phyloP scores from a whole-genome alignment of 1,139 yeast genomes.

The Zhuliangozyma blackwelliae region DNA sequence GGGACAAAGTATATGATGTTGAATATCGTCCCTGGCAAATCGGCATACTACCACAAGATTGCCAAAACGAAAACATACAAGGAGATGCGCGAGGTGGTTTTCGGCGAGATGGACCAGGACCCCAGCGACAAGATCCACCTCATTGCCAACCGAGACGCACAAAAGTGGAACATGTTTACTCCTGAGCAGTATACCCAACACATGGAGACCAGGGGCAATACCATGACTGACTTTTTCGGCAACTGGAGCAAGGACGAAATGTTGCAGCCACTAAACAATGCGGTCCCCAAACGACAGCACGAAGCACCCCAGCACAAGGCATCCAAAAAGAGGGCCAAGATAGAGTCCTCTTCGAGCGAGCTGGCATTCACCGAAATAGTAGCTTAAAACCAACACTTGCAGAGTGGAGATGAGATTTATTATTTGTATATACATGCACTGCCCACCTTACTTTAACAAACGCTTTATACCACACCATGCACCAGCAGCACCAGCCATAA shows the following conservation, averaged over 20 bases:
- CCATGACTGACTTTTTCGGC: conserved; percentile 5
- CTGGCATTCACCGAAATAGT: no score
- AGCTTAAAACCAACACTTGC: neutral
- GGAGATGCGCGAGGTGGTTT: conserved; percentile 38
- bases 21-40: conserved; percentile 78
- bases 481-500: conserved; percentile 89
- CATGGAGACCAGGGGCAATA: conserved; percentile 6
- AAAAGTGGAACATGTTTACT: conserved; percentile 25
- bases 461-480: conserved; percentile 87
- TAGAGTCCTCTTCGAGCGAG: neutral
- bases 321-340: conserved; percentile 1
- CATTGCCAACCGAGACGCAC: conserved; percentile 31
- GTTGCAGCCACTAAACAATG: conserved; percentile 9
- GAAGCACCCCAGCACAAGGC: conserved; percentile 3
- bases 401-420: neutral
- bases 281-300: conserved; percentile 5
- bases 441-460: conserved; percentile 20
- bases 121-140: conserved; percentile 20
- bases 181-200: conserved; percentile 16
- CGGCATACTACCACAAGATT: conserved; percentile 53
- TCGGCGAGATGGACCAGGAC: conserved; percentile 22
- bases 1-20: conserved; percentile 79
- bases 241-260: conserved; percentile 9
- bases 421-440: conserved; percentile 2
- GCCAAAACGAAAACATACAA: conserved; percentile 54